Base-by-base conservation (phyloP, 352 stramenopile species). In the Phytophthora kernoviae region DNA sequence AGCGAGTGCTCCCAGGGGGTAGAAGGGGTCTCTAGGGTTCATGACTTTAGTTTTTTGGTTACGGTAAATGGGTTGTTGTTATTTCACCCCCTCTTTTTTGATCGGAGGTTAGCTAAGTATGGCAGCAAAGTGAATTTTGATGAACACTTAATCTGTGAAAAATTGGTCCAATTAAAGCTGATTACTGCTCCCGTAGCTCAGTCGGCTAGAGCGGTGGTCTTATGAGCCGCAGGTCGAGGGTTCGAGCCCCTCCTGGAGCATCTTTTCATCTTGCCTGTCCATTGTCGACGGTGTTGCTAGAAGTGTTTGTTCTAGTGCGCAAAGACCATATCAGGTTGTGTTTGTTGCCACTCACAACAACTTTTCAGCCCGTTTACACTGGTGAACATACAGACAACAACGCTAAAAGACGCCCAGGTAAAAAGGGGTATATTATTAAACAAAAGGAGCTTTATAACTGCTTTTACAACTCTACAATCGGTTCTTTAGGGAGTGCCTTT, bases 161-260 rank as follows among this genome's bases (percentile, higher is more conserved):
- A 24, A 20, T 22, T 45, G 2, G 36, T 10, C 24, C 11, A 12
- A 9, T 26, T 5, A 26, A 10, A 3, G 6, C 5, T 27, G 42
- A 30, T 59, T 59, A 33, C 54, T 36, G 76, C 76, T 86, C 70
- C 54, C 75, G 74, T 86, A 86, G 76, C 76, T 86, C 76, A 86
- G 76, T 83, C 79, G 76, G 76, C 63, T 86, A 86, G 76, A 86
- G 76, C 76, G 70, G 67, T 83, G 67, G 73, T 80, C 75, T 86
- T 83, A 81, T 86, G 75, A 86, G 73, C 73, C 67, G 58, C 67
- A 86, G 76, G 76, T 86, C 76, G 69, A 68, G 74, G 70, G 76
- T 86, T 86, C 76, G 67, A 86, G 54, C 75, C 76, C 68, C 73
- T 70, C 69, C 74, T 68, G 62, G 70, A 86, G 76, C 76, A 82